A percentile compares a stretch with the other conserved stretches of the same genome.
phyloP scores from a whole-genome alignment of 2,329 filamentous ascomycete genomes.

The Periconia sp. region DNA sequence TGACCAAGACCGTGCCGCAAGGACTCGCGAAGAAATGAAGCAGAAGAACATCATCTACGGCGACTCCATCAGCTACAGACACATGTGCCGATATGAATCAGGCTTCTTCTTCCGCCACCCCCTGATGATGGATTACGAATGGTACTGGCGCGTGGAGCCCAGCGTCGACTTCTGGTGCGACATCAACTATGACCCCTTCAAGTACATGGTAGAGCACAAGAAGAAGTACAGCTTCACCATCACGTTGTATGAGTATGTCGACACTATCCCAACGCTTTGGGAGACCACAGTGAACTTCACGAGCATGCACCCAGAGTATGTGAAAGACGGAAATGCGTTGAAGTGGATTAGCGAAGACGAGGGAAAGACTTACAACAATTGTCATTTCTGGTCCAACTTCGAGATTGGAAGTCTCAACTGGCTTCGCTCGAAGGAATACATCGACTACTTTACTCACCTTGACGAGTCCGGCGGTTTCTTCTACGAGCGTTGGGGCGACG shows the following conservation, averaged over 20 bases:
- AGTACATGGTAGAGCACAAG: constrained; percentile 91
- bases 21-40: constrained; percentile 92
- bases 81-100: constrained; percentile 99
- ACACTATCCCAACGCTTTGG: constrained; percentile 97
- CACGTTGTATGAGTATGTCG: constrained; percentile 93
- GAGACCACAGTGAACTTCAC: constrained; percentile 95
- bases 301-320: constrained; percentile 84
- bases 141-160: constrained; percentile 99
- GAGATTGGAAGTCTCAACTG: constrained; percentile 94
- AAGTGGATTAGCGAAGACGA: constrained; percentile 89
- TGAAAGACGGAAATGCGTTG: constrained; percentile 84
- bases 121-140: constrained; percentile 95
- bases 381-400: constrained; percentile 99
- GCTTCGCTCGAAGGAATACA: constrained; percentile 86
- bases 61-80: constrained; percentile 93
- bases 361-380: constrained; percentile 93
- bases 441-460: constrained; percentile 87
- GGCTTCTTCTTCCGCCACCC: constrained; percentile 98
- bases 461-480: constrained; percentile 96
- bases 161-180: constrained; percentile 97
- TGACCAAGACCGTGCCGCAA: constrained; percentile 89
- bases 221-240: constrained; percentile 99
- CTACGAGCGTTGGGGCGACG: constrained; percentile 98
- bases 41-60: constrained; percentile 97
- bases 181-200: constrained; percentile 94